Evolutionary conservation across 176 grass and related monocot species (phyloP).

Genomic region (Poa pratensis): DNA sequence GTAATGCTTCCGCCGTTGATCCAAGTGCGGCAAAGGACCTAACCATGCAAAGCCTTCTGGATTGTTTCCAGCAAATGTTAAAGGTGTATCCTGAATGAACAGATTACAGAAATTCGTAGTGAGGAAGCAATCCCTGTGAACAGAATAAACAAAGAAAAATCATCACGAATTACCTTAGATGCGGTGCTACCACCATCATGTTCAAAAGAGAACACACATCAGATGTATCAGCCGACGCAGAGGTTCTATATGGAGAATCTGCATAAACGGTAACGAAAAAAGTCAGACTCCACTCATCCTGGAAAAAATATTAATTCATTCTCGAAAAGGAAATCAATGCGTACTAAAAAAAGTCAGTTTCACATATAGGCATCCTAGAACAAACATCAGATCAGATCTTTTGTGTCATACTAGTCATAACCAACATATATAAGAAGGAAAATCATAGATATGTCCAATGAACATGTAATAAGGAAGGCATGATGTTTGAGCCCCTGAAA

Average conservation of each 20-base stretch:
- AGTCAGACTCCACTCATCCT: background rate
- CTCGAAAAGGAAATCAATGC: background rate
- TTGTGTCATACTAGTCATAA: background rate
- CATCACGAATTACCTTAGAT: slow-evolving; percentile 48
- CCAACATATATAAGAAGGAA: background rate
- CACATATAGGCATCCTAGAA: background rate
- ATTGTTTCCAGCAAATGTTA: slow-evolving; percentile 29
- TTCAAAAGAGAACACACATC: background rate
- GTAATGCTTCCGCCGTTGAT: slow-evolving; percentile 59
- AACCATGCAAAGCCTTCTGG: slow-evolving; percentile 60
- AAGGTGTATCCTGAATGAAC: slow-evolving; percentile 51
- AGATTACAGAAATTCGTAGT: background rate
- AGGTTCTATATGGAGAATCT: slow-evolving; percentile 35
- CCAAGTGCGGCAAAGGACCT: slow-evolving; percentile 38
- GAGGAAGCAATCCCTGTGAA: slow-evolving; percentile 7
- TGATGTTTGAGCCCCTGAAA: background rate
- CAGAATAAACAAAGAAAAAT: background rate
- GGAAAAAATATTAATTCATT: background rate
- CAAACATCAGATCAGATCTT: background rate
- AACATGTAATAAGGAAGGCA: background rate
- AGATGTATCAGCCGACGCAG: slow-evolving; percentile 27
- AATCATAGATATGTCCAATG: background rate
- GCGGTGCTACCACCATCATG: slow-evolving; percentile 37
- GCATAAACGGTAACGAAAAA: background rate
- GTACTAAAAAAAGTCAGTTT: too few species aligned